Base-by-base conservation (phyloP, 1,284 basidiomycete species). In the Irpex lacteus region DNA sequence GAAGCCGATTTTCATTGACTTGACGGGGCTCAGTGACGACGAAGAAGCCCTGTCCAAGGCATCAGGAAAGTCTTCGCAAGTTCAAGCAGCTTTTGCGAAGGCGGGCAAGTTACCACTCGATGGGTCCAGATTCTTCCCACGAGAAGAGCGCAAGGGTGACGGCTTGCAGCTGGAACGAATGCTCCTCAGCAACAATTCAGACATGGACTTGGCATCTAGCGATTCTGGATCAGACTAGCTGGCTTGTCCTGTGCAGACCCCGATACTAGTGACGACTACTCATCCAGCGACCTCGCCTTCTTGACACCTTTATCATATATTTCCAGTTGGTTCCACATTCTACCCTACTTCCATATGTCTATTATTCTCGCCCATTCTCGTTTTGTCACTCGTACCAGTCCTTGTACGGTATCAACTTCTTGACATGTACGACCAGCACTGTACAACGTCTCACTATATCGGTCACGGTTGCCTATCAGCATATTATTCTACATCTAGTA, bases 1-100 rank as follows among this genome's bases (percentile, higher is more conserved):
- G 32, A 38, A 32, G n/a, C 49, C 62, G 3, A 37, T 55, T 36
- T n/a, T 21, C 19, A 65, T 65, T 32, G 64, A 65, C 58, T 59
- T 65, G 9, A 65, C 64, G 49, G 44, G 1, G 9, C n/a, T 49
- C 4, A 58, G 52, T 11, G 63, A 64, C 34, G 47, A 38, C 26
- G 54, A 60, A 13, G 47, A 50, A 19, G 58, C 54, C 19, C 21
- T 34, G 11, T n/a, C 32, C 49, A 49, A 61, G 26, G 44, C 13
- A 21, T 15, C 13, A 9, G 19, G 36, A 49, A 44, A 37, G 19
- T 15, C 37, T 49, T 36, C 38, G 38, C 38, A 18, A 55, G 8
- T 32, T 15, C 50, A 11, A 5, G 52, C 18, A 26, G 54, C 34
- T 34, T 32, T 4, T 9, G 21, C 15, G 11, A 32, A 15, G 11